Conservation (phyloP, 2,329 filamentous ascomycete species). For the Monosporascus sp. region DNA sequence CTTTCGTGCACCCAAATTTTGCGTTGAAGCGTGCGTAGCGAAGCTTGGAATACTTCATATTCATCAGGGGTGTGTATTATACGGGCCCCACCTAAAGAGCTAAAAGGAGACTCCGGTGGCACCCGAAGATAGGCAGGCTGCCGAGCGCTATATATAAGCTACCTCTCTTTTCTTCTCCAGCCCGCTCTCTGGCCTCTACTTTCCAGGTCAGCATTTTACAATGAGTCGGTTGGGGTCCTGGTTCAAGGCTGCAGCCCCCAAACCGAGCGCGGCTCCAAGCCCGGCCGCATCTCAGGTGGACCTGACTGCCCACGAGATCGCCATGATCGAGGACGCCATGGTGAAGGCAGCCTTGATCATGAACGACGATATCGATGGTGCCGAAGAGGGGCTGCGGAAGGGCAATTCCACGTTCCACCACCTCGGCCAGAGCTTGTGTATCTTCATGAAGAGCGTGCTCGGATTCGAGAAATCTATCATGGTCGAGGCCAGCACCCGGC, state of each 20-base stretch:
- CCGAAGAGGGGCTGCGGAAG: conserved; percentile 66
- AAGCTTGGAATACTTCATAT: neutral
- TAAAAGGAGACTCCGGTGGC: neutral
- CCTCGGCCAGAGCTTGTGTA: conserved; percentile 74
- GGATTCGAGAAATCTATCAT: conserved; percentile 92
- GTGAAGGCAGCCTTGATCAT: conserved; percentile 68
- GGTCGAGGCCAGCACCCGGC: conserved; percentile 68
- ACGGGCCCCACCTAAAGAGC: neutral
- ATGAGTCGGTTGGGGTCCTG: conserved; percentile 48
- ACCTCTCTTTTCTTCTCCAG: neutral
- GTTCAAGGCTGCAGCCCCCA: conserved; percentile 41
- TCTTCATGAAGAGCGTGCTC: conserved; percentile 79
- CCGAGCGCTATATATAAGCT: too few species aligned
- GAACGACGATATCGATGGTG: conserved; percentile 84
- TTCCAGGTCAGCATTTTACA: conserved; percentile 8
- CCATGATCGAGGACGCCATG: conserved; percentile 56
- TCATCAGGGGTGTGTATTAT: too few species aligned
- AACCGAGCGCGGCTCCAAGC: conserved; percentile 28
- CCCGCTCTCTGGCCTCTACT: conserved; percentile 1
- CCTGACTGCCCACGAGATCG: conserved; percentile 39
- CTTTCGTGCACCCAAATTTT: neutral
- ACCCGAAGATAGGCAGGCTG: neutral
- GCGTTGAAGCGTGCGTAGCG: neutral
- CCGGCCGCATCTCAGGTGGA: conserved; percentile 27
- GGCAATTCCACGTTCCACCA: conserved; percentile 83